phyloP scores from a whole-genome alignment of 495 filamentous ascomycete genomes.

The Podospora pseudopauciseta region DNA sequence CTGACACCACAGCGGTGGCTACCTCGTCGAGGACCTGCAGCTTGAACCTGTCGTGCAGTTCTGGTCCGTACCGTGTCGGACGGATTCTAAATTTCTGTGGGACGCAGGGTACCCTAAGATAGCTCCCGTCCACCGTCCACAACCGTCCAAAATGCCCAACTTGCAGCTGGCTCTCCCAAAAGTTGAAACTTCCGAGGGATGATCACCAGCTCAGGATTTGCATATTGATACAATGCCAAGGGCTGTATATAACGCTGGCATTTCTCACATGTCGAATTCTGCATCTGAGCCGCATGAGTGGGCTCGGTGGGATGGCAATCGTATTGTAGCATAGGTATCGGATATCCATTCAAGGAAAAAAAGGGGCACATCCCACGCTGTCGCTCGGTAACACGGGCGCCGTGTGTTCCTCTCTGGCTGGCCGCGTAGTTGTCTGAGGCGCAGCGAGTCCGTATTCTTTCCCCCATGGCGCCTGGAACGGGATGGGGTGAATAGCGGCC shows the following conservation, averaged over 20 bases:
- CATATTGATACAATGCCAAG: neutral
- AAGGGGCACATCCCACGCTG: neutral
- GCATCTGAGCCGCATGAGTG: neutral
- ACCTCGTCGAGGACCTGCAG: neutral
- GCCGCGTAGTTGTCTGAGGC: neutral
- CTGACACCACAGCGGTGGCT: neutral
- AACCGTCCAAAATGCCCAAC: neutral
- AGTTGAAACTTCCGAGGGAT: neutral
- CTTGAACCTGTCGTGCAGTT: neutral
- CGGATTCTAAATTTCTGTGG: neutral
- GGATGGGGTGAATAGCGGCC: too few relatives aligned
- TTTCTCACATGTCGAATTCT: neutral
- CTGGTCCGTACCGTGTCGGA: neutral
- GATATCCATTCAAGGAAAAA: neutral
- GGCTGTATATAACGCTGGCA: neutral
- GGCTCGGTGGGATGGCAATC: neutral
- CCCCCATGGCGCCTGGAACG: neutral
- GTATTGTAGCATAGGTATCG: neutral
- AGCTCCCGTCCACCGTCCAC: neutral
- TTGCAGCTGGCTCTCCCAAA: neutral
- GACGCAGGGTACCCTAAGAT: neutral
- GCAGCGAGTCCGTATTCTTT: neutral
- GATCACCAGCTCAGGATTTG: neutral
- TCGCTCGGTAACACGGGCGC: neutral
- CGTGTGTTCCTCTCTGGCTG: neutral